Base-by-base conservation (phyloP, 371 early-diverging fungal species). In the Cokeromyces recurvatus region DNA sequence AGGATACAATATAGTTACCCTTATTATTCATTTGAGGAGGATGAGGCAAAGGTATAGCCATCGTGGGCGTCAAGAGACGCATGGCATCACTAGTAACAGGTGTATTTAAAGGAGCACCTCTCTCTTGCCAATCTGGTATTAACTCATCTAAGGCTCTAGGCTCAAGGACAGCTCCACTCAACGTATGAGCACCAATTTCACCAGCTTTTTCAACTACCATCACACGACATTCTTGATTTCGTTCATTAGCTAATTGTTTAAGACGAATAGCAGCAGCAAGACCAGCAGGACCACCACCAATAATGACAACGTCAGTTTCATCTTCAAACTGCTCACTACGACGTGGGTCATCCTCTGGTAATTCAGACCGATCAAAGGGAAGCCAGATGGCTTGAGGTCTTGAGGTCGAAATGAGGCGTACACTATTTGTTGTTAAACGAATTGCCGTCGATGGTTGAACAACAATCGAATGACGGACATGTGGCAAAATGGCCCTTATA, bases 71-170 rank as follows among this genome's bases (percentile, higher is more conserved):
- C 60, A 98, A 64, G 43, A 89, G 82, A 46, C 78, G 76, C 90
- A 98, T 92, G 2, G 84, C 71, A 68, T 98, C 98, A 23, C 84
- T 73, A 5, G 78, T 63, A 3, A 90, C 98, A 4, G 94, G 94
- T 46, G 86, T 86, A 67, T 89, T 84, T 29, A 98, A 71, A 14
- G 98, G 98, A 0, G 93, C 92, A 9, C 93, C 94, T 53, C 77
- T 86, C 50, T 93, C 96, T 67, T 92, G 92, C 97, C 97, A 98
- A 64, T 97, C 92, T 16, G 98, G 98, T 34, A 98, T 88, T 51
- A 98, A 77, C 67, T 98, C 97, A 51, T 94, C 72, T 55, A 98
- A 64, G 0, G 98, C 93, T 15, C 90, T 79, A 1, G 96, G 87
- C 57, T 98, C 98, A 27, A 98, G 59, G 24, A 97, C 97, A 23